Base-by-base conservation (phyloP, 345 rosid genomes). In the Sisymbrium altissimum region DNA sequence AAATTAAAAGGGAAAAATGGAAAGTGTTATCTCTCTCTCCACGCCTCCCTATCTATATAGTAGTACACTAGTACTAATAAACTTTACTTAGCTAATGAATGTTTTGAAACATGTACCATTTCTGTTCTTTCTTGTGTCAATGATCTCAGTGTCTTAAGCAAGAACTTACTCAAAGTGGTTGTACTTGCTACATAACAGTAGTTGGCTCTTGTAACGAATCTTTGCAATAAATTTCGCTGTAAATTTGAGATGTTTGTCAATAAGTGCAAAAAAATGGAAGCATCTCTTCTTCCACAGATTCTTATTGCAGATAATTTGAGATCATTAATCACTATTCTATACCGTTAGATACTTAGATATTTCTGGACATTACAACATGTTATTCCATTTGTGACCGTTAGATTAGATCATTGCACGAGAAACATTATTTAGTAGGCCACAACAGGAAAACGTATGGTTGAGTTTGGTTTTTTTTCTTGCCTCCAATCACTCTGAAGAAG, bases 271-370 rank as follows among this genome's bases (percentile, higher is more conserved):
- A 23, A 23, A 23, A 23, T 23, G 25, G 25, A 23, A 23, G 25
- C 25, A 23, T 1, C 25, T 23, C 25, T 23, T 23, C 25, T 23
- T 23, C 25, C 25, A 23, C 25, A 23, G 25, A 23, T 23, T 23
- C 25, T 23, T 23, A 23, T 23, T 23, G 25, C 25, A 23, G 25
- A 23, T 1, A 23, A 3, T 23, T 3, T 23, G 25, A 23, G 25
- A 23, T 23, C 25, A 23, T n/a, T n/a, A n/a, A 3, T 23, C 38
- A 9, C 18, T 23, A 52, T n/a, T 67, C 25, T 39, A 5, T 45
- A 33, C 57, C 66, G 73, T 71, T 38, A 38, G 75, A 71, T 64
- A 43, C 19, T 71, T 38, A 38, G 75, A 71, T 64, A 43, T 33
- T 44, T 62, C 21, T 11, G 6, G 65, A 38, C 46, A 19, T 12